Evolutionary conservation across 1,284 basidiomycete genomes (phyloP).

Genomic region (Pisolithus thermaeus): DNA sequence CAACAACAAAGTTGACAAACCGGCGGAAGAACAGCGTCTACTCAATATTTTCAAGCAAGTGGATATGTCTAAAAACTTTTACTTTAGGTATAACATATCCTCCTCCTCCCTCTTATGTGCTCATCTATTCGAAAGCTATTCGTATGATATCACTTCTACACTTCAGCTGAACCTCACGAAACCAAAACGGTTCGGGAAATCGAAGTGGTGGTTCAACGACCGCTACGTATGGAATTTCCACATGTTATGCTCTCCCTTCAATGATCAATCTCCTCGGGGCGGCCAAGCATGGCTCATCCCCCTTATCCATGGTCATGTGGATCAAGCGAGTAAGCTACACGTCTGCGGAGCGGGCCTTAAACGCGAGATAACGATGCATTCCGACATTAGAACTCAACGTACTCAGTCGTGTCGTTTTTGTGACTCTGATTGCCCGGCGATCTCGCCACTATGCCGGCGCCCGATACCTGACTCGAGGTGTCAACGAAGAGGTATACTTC

Average conservation of each 20-base stretch:
- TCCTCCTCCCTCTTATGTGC: neutral
- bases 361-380: neutral
- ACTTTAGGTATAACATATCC: constrained; percentile 72
- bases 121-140: constrained; percentile 56
- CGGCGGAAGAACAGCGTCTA: constrained; percentile 78
- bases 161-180: constrained; percentile 90
- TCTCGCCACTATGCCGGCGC: constrained; percentile 97
- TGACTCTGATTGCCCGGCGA: constrained; percentile 90
- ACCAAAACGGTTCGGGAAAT: constrained; percentile 34
- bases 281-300: constrained; percentile 79
- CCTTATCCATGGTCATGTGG: constrained; percentile 93
- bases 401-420: constrained; percentile 85
- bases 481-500: constrained; percentile 73
- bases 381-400: constrained; percentile 74
- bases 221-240: constrained; percentile 97
- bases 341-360: neutral
- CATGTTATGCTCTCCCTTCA: constrained; percentile 71
- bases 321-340: constrained; percentile 85
- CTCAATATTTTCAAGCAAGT: constrained; percentile 96
- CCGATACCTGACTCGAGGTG: constrained; percentile 91
- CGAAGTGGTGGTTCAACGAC: constrained; percentile 71
- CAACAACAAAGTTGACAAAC: constrained; percentile 76
- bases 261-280: constrained; percentile 20
- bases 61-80: constrained; percentile 98
- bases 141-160: constrained; percentile 95